Evolutionary conservation across 306 rosid genomes (phyloP).

Genomic region (Vachellia collinsii): DNA sequence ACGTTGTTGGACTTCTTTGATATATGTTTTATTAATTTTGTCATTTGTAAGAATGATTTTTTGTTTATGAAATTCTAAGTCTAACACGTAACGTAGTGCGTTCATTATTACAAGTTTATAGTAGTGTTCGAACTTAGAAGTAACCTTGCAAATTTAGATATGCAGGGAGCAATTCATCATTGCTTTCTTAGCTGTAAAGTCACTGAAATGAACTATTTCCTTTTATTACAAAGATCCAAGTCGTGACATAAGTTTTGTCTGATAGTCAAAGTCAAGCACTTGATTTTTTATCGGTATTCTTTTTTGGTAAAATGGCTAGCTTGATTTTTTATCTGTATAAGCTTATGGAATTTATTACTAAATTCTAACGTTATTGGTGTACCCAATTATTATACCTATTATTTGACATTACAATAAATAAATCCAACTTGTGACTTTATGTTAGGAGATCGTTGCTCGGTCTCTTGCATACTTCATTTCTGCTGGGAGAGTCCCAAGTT

Average conservation of each 20-base stretch:
- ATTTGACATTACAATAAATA: conserved; percentile 27
- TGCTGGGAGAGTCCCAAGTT: conserved; percentile 12
- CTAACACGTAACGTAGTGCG: background rate
- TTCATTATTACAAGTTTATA: background rate
- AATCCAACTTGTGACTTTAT: conserved; percentile 15
- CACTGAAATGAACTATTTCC: conserved; percentile 4
- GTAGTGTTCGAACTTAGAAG: background rate
- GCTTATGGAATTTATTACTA: conserved; percentile 11
- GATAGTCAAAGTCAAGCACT: conserved; percentile 22
- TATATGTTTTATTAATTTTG: conserved; percentile 4
- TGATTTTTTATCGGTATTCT: background rate
- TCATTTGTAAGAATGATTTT: conserved; percentile 1
- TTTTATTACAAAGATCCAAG: background rate
- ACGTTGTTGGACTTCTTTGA: conserved; percentile 18
- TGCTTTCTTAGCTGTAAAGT: conserved; percentile 32
- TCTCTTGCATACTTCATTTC: conserved; percentile 15
- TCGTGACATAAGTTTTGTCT: conserved; percentile 17
- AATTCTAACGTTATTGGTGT: conserved; percentile 20
- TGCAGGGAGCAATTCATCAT: conserved; percentile 8
- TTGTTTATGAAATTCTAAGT: background rate
- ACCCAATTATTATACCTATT: conserved; percentile 5
- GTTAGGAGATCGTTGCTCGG: conserved; percentile 4
- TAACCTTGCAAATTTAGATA: background rate
- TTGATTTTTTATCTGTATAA: conserved; percentile 4
- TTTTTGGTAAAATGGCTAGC: background rate